phyloP scores from a whole-genome alignment of 1,284 basidiomycete species.

The Singerocomus inundabilis region DNA sequence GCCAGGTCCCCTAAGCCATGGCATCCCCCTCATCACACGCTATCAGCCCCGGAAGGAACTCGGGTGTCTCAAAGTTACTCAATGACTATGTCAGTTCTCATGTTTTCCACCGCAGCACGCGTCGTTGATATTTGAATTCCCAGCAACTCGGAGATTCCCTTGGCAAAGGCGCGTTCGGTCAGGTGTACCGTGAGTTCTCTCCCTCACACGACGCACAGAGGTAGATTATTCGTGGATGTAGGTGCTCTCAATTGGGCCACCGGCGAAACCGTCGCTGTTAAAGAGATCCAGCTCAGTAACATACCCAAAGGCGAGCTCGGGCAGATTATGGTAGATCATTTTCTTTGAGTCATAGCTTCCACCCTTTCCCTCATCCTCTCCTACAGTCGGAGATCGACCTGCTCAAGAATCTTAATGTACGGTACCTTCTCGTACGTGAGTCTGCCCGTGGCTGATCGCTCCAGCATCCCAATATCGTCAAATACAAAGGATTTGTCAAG shows the following conservation, averaged over 20 bases:
- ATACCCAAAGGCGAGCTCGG: constrained; percentile 91
- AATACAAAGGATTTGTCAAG: constrained; percentile 98
- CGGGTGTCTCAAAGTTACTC: constrained; percentile 48
- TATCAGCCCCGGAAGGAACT: constrained; percentile 33
- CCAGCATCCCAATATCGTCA: constrained; percentile 93
- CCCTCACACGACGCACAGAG: neutral
- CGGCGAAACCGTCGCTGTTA: constrained; percentile 94
- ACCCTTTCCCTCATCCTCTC: constrained; percentile 9
- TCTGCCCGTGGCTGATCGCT: constrained; percentile 5
- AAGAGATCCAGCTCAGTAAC: constrained; percentile 90
- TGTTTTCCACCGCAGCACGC: constrained; percentile 1
- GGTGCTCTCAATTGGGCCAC: constrained; percentile 95
- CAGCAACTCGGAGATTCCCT: constrained; percentile 94
- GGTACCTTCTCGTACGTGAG: constrained; percentile 17
- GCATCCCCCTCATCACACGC: constrained; percentile 43
- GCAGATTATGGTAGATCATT: constrained; percentile 93
- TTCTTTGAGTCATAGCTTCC: constrained; percentile 3
- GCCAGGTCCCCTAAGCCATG: constrained; percentile 33
- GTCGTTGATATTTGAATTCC: constrained; percentile 11
- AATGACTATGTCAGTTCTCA: constrained; percentile 55
- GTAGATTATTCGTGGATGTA: constrained; percentile 30
- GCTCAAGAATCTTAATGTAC: constrained; percentile 92
- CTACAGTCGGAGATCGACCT: constrained; percentile 92
- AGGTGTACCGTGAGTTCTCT: constrained; percentile 79
- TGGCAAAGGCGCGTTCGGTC: constrained; percentile 92